These are phyloP conservation scores for Alternaria rosae DNA, from an alignment of 2,329 filamentous ascomycete genomes.

Conservation along the genomic window DNA sequence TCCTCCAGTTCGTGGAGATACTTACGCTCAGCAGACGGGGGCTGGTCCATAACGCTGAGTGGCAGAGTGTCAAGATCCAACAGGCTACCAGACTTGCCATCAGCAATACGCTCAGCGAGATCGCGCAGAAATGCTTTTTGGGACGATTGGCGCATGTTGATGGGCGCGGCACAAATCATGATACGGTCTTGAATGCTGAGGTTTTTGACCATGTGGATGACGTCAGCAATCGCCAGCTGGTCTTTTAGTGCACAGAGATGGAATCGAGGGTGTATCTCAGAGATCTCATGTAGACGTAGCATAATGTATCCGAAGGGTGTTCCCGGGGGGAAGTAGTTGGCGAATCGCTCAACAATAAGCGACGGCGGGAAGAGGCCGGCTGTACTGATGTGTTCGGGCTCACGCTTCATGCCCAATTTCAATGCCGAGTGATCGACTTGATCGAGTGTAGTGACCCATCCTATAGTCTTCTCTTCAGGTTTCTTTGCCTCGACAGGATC, in stretches of 20 bases:
- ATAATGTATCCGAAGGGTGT: slow-evolving; percentile 87
- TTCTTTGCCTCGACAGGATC: neutral
- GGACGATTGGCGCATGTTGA: slow-evolving; percentile 60
- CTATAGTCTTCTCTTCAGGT: slow-evolving; percentile 55
- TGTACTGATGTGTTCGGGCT: slow-evolving; percentile 70
- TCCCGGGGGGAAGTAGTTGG: slow-evolving; percentile 78
- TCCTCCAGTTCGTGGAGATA: slow-evolving; percentile 76
- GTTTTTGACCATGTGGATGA: slow-evolving; percentile 72
- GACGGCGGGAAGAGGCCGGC: slow-evolving; percentile 80
- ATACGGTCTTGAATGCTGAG: slow-evolving; percentile 78
- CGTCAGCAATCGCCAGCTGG: slow-evolving; percentile 71
- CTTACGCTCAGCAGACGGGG: slow-evolving; percentile 53
- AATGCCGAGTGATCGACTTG: slow-evolving; percentile 71
- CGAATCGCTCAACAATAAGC: slow-evolving; percentile 75
- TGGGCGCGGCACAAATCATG: slow-evolving; percentile 76
- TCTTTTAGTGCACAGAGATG: slow-evolving; percentile 72
- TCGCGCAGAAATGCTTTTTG: slow-evolving; percentile 63
- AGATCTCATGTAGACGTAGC: slow-evolving; percentile 74
- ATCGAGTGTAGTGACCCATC: slow-evolving; percentile 82
- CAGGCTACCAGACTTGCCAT: slow-evolving; percentile 71
- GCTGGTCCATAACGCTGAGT: slow-evolving; percentile 74
- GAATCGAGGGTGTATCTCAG: slow-evolving; percentile 70
- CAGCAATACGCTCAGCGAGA: slow-evolving; percentile 73
- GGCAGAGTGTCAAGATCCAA: slow-evolving; percentile 74
- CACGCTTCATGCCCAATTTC: slow-evolving; percentile 65